Conservation (phyloP, 2,329 filamentous ascomycete species). For the Penicillium sp. region DNA sequence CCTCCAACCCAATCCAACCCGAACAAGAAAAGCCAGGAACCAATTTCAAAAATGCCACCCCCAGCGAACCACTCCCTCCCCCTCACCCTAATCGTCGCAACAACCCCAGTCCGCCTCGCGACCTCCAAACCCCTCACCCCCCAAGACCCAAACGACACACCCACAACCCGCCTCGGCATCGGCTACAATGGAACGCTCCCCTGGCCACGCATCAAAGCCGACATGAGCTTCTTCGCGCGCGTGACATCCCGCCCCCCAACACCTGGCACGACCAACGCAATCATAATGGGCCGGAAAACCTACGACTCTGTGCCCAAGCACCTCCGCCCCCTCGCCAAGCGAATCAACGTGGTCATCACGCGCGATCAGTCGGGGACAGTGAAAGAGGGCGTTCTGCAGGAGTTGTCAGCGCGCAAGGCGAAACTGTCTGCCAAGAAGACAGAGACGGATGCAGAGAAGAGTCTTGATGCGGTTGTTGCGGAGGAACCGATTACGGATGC, state of each 20-base stretch:
- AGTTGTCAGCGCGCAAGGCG: constrained; percentile 30
- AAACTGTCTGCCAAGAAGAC: constrained; percentile 20
- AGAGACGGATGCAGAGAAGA: constrained; percentile 1
- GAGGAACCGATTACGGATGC: constrained; percentile 29
- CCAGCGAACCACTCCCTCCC: constrained; percentile 40
- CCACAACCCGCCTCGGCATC: constrained; percentile 73
- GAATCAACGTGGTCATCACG: constrained; percentile 78
- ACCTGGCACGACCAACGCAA: constrained; percentile 54
- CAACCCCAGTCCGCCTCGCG: constrained; percentile 57
- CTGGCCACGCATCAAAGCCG: constrained; percentile 80
- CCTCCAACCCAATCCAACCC: not conserved
- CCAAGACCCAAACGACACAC: constrained; percentile 60
- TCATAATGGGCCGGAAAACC: constrained; percentile 97
- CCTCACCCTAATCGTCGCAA: constrained; percentile 88
- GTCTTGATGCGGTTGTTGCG: not conserved
- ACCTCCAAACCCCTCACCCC: constrained; percentile 9
- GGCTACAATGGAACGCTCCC: constrained; percentile 72
- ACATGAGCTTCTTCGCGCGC: constrained; percentile 93
- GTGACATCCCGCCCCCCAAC: constrained; percentile 63
- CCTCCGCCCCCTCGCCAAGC: constrained; percentile 72
- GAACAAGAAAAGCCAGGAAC: not conserved
- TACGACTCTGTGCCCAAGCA: constrained; percentile 81
- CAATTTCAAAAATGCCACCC: constrained; percentile 24
- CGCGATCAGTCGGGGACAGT: constrained; percentile 33
- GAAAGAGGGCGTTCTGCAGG: constrained; percentile 28